A percentile compares a stretch with the other conserved stretches of the same genome.
Conservation (phyloP, 2,329 filamentous ascomycete species). For the Ceratocystis lukuohia region DNA sequence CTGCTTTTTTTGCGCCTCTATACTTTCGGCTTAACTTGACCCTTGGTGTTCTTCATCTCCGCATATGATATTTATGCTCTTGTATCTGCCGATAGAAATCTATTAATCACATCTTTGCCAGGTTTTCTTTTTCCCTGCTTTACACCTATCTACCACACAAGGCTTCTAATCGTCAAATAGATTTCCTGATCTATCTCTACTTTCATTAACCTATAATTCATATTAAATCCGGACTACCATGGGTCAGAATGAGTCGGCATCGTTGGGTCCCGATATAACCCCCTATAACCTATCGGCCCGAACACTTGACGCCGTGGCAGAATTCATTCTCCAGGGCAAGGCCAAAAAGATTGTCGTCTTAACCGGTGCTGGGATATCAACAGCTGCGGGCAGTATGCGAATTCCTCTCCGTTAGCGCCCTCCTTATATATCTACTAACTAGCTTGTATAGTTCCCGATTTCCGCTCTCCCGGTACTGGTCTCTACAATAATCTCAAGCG, state of each 20-base stretch:
- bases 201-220: neutral
- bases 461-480: constrained; percentile 82
- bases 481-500: constrained; percentile 84
- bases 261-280: constrained; percentile 46
- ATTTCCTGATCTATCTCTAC: too few relatives aligned
- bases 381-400: constrained; percentile 47
- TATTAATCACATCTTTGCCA: too few relatives aligned
- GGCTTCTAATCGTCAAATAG: too few relatives aligned
- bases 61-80: neutral
- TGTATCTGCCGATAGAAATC: too few relatives aligned
- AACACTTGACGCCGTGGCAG: constrained; percentile 60
- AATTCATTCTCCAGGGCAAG: constrained; percentile 58
- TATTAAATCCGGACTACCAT: constrained; percentile 35
- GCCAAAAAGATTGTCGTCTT: constrained; percentile 68
- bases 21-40: neutral
- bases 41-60: neutral
- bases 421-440: neutral
- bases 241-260: constrained; percentile 70
- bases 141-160: too few relatives aligned
- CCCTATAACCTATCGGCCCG: constrained; percentile 55
- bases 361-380: constrained; percentile 82
- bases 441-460: constrained; percentile 66
- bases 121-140: too few relatives aligned
- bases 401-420: neutral
- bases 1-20: neutral